These are phyloP conservation scores for Neodidymelliopsis sp. DNA, from an alignment of 2,329 filamentous ascomycete species.

Conservation along the genomic window DNA sequence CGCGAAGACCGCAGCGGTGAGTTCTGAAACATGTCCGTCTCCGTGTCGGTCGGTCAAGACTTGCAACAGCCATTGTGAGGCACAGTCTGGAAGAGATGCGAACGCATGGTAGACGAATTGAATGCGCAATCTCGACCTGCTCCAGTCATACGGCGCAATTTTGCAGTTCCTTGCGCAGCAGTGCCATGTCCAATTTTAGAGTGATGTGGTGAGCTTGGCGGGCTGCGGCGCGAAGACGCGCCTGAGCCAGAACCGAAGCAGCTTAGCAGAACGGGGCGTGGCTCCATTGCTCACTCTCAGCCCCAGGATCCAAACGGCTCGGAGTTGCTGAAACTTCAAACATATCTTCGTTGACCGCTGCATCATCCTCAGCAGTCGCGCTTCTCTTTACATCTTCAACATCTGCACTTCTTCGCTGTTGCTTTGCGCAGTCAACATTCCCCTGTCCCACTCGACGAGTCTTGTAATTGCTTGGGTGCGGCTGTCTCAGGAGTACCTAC, in stretches of 20 bases:
- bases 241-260: not conserved
- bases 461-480: constrained; percentile 18
- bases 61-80: not conserved
- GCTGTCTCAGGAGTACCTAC: constrained; percentile 47
- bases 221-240: constrained; percentile 8
- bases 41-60: constrained; percentile 4
- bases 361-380: constrained; percentile 3
- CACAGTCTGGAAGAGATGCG: not conserved
- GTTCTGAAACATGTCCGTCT: constrained; percentile 10
- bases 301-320: constrained; percentile 14
- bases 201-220: constrained; percentile 1
- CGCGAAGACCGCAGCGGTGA: constrained; percentile 14
- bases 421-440: constrained; percentile 6
- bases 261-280: constrained; percentile 9
- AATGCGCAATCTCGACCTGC: not conserved
- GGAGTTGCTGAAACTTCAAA: constrained; percentile 18
- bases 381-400: constrained; percentile 3
- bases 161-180: not conserved
- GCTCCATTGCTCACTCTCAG: constrained; percentile 14
- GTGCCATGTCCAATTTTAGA: constrained; percentile 16
- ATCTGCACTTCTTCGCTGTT: not conserved
- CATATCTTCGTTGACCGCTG: constrained; percentile 21
- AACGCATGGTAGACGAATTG: not conserved
- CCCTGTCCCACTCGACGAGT: constrained; percentile 14
- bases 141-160: constrained; percentile 4